These are phyloP conservation scores for Podosphaera fusca DNA, from an alignment of 2,329 filamentous ascomycete species.

Conservation along the genomic window DNA sequence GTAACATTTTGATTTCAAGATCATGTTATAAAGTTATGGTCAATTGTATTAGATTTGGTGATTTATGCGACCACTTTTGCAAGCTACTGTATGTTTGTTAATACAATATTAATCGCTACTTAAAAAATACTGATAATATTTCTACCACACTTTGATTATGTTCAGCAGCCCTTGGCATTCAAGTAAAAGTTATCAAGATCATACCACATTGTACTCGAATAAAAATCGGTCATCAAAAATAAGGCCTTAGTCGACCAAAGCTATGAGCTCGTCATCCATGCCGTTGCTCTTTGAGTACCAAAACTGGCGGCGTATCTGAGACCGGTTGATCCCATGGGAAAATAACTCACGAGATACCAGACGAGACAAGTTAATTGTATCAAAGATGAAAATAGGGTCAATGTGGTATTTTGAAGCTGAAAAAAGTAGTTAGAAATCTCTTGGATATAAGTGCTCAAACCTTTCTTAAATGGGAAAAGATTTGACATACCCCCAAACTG, in stretches of 20 bases:
- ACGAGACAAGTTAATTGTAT: constrained; percentile 61
- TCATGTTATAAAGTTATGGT: too few species aligned
- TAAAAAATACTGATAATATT: too few species aligned
- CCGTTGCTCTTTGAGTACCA: constrained; percentile 58
- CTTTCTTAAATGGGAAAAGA: neutral
- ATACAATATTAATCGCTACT: too few species aligned
- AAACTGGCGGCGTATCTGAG: constrained; percentile 70
- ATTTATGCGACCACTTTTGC: constrained; percentile 20
- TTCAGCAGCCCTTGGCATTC: too few species aligned
- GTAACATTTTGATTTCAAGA: too few species aligned
- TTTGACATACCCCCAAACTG: constrained; percentile 58
- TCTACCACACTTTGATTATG: too few species aligned
- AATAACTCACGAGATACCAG: constrained; percentile 95
- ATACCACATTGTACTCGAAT: too few species aligned
- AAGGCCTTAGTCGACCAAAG: neutral
- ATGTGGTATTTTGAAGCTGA: constrained; percentile 60
- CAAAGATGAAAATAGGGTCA: constrained; percentile 67
- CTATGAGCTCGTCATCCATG: constrained; percentile 49
- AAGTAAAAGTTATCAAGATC: too few species aligned
- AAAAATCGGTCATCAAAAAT: too few species aligned
- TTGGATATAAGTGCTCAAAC: neutral
- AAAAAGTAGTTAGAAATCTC: constrained; percentile 3
- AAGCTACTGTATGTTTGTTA: too few species aligned
- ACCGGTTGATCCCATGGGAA: constrained; percentile 84
- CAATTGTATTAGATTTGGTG: too few species aligned